Percentiles rank a stretch among this genome's conserved stretches.
Conservation (phyloP, 2,329 filamentous ascomycete genomes). For the Fusarium papillatum region DNA sequence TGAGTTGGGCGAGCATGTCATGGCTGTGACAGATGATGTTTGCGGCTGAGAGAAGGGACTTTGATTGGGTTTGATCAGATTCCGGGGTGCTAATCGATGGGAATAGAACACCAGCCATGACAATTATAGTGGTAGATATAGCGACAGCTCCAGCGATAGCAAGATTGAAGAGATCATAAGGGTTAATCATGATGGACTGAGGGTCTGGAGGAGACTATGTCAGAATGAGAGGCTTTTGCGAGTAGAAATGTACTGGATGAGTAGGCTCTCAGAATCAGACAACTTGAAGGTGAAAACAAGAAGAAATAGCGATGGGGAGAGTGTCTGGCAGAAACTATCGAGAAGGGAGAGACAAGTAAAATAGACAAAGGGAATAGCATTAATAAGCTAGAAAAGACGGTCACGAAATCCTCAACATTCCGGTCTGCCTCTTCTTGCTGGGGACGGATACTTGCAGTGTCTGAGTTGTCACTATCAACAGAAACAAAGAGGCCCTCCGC, state of each 20-base stretch:
- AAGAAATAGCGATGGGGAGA: background rate
- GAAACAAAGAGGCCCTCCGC: background rate
- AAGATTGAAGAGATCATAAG: too few species aligned
- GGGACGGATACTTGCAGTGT: background rate
- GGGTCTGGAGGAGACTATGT: background rate
- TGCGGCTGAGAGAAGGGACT: background rate
- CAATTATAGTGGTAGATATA: too few species aligned
- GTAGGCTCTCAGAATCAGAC: background rate
- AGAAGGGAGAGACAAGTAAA: background rate
- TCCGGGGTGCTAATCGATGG: background rate
- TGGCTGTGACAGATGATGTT: constrained; percentile 1
- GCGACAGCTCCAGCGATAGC: too few species aligned
- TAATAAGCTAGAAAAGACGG: too few species aligned
- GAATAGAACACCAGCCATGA: background rate
- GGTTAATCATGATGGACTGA: background rate
- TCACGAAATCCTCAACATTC: background rate
- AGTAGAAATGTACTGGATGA: background rate
- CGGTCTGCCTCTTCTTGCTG: background rate
- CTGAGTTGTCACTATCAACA: background rate
- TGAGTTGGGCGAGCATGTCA: background rate
- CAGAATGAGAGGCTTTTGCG: background rate
- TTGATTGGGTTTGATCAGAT: too few species aligned
- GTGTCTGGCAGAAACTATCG: too few species aligned
- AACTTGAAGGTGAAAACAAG: background rate
- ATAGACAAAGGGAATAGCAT: background rate